phyloP scores from a whole-genome alignment of 2,329 filamentous ascomycete species.

The Xylariaceae sp. region DNA sequence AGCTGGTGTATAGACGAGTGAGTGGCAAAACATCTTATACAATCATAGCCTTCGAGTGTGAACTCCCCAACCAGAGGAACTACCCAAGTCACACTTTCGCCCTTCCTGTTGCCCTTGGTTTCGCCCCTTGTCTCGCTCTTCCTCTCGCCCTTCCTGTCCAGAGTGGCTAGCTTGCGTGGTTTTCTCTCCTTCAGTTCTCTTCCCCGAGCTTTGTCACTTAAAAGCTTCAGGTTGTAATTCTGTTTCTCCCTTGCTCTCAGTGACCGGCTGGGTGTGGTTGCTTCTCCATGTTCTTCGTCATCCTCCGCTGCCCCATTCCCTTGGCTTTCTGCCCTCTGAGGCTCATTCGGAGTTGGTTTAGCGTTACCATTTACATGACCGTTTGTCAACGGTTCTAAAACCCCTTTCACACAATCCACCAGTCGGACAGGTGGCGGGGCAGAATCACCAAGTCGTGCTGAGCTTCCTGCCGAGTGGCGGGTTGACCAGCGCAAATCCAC shows the following conservation, averaged over 20 bases:
- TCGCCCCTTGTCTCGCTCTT: slow-evolving; percentile 20
- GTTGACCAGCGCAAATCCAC: slow-evolving; percentile 35
- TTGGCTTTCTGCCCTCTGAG: slow-evolving; percentile 25
- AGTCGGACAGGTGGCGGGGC: slow-evolving; percentile 44
- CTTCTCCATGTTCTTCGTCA: slow-evolving; percentile 45
- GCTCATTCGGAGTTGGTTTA: slow-evolving; percentile 24
- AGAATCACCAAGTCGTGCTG: slow-evolving; percentile 32
- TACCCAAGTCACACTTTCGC: slow-evolving; percentile 42
- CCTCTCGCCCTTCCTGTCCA: slow-evolving; percentile 21
- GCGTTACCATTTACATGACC: slow-evolving; percentile 33
- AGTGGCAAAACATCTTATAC: slow-evolving; percentile 47
- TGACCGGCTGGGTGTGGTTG: slow-evolving; percentile 49
- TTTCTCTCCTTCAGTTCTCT: slow-evolving; percentile 46
- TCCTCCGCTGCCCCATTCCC: slow-evolving; percentile 25
- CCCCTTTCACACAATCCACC: slow-evolving; percentile 38
- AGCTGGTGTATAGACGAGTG: slow-evolving; percentile 48
- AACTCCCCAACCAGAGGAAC: slow-evolving; percentile 44
- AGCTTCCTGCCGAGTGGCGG: slow-evolving; percentile 23
- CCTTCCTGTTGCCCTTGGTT: slow-evolving; percentile 14
- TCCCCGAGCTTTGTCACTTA: slow-evolving; percentile 55
- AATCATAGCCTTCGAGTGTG: slow-evolving; percentile 46
- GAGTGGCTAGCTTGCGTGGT: slow-evolving; percentile 32
- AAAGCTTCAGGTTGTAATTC: slow-evolving; percentile 56
- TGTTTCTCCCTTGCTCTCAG: slow-evolving; percentile 47
- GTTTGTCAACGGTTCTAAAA: slow-evolving; percentile 32